Evolutionary conservation across 257 asterid genomes (phyloP), one percentile per base, ranked within the genome.

Genomic region (Solanum clarkiae): DNA sequence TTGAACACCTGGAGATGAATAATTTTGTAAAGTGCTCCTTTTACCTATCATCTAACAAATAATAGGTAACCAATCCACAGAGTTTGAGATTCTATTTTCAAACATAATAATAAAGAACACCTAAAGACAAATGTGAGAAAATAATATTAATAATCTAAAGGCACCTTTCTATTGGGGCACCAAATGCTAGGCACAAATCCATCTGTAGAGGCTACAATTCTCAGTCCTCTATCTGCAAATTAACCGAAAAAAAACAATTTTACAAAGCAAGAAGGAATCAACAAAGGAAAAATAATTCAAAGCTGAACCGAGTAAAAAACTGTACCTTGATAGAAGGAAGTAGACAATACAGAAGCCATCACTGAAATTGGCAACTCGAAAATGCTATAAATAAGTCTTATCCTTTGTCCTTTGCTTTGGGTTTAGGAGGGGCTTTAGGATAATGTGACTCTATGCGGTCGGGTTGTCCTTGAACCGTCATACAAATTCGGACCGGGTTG

Each of bases 141-240:
- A 80, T 1, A 14, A 44, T 32, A 32, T 3, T 32, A 32, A 26
- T 66, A 66, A 42, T 14, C 13, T 29, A 59, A 69, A 80, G 54
- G 32, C 17, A 86, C 91, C 89, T 86, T 81, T 5, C 80, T 55
- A 49, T 45, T 54, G 3, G 71, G 85, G 74, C 77, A 84, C 56
- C 47, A 80, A 24, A 77, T 24, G 66, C 57, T 86, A 62, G 85
- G 55, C 14, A 57, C 42, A 22, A 80, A 18, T 42, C 85, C 84
- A 60, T 81, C 86, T 70, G 53, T 57, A 81, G 59, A 51, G 69
- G 68, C 81, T 26, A 62, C 40, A 12, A 59, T 55, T 54, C 85
- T 80, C 59, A 84, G 77, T 71, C 87, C 90, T 83, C 87, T 83
- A 80, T 88, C 90, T 88, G 87, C 84, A 86, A 80, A 72, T 80